phyloP scores from a whole-genome alignment of 441 rosid genomes.

The Euphorbia celastroides region DNA sequence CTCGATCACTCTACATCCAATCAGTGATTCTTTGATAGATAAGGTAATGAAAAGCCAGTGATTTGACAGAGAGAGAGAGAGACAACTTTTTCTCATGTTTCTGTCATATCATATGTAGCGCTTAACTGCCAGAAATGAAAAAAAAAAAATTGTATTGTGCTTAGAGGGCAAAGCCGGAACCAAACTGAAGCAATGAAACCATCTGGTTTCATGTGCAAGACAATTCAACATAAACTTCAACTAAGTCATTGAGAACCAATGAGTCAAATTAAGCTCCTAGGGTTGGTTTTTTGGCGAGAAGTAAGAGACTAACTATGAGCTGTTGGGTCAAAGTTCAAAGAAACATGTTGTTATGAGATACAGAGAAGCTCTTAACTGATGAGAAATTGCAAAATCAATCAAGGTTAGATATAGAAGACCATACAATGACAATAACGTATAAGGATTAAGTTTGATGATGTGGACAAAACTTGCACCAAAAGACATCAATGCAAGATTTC shows the following conservation, averaged over 20 bases:
- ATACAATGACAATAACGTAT: neutral
- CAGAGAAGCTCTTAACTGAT: too few relatives aligned
- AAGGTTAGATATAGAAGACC: neutral
- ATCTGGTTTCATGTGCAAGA: neutral
- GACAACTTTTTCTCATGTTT: too few relatives aligned
- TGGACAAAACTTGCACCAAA: neutral
- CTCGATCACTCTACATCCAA: neutral
- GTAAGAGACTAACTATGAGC: neutral
- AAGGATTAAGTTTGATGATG: neutral
- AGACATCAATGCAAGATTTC: neutral
- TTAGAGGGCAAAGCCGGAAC: neutral
- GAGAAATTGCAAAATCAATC: neutral
- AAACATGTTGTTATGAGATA: too few relatives aligned
- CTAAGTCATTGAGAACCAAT: neutral
- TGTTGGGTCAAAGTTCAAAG: neutral
- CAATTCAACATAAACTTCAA: neutral
- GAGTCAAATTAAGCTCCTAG: neutral
- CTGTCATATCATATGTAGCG: too few relatives aligned
- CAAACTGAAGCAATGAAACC: neutral
- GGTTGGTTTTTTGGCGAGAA: neutral
- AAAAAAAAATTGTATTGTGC: neutral
- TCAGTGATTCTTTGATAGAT: neutral
- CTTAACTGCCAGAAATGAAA: too few relatives aligned
- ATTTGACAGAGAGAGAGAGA: neutral
- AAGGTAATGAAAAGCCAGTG: neutral